Conservation (phyloP, 352 stramenopile species). For the Pilasporangium apinafurcum region DNA sequence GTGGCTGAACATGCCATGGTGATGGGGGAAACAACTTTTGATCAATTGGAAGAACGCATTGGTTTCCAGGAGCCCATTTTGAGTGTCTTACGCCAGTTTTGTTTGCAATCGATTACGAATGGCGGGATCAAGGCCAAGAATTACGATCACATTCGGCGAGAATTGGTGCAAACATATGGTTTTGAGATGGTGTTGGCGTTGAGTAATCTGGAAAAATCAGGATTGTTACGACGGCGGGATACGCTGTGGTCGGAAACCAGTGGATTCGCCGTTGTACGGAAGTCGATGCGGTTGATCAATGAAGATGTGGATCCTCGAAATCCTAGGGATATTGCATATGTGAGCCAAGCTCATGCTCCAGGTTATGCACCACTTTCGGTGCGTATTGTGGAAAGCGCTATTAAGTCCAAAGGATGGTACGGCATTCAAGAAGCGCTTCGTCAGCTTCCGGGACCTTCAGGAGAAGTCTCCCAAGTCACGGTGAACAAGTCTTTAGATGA, state of each 20-base stretch:
- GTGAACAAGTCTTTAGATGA: conserved; percentile 33
- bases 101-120: conserved; percentile 90
- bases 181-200: conserved; percentile 94
- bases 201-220: conserved; percentile 92
- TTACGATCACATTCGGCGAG: conserved; percentile 91
- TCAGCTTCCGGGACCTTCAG: conserved; percentile 70
- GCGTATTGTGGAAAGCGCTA: conserved; percentile 88
- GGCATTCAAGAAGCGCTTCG: conserved; percentile 78
- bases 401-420: conserved; percentile 71
- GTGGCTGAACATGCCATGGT: conserved; percentile 94
- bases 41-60: conserved; percentile 95
- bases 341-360: conserved; percentile 62
- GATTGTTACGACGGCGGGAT: conserved; percentile 87
- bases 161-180: conserved; percentile 96
- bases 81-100: conserved; percentile 89
- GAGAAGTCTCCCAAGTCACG: conserved; percentile 63
- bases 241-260: conserved; percentile 79
- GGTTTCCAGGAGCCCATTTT: conserved; percentile 89
- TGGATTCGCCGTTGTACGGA: conserved; percentile 83
- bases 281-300: conserved; percentile 93
- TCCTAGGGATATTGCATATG: conserved; percentile 93
- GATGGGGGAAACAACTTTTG: conserved; percentile 93
- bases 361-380: conserved; percentile 94
- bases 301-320: conserved; percentile 92
- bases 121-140: conserved; percentile 93